A percentile compares a stretch with the other conserved stretches of the same genome.
These are phyloP conservation scores for Tardiomyces digboiensis DNA, from an alignment of 1,139 yeast species.

Conservation along the genomic window DNA sequence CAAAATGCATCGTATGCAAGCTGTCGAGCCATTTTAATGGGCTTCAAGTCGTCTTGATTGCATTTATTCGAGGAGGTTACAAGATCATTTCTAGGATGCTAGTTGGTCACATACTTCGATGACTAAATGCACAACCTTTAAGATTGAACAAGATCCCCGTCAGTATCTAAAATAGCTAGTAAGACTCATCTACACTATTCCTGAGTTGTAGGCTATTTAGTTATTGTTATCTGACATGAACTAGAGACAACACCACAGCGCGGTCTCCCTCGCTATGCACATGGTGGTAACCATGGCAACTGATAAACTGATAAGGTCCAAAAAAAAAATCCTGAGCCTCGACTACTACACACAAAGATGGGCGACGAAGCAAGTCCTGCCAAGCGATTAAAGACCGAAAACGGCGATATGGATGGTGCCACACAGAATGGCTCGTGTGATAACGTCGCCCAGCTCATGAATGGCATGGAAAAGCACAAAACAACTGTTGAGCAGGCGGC, in stretches of 20 bases:
- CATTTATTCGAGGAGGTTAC: no score
- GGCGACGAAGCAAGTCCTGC: conserved; percentile 1
- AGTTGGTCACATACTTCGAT: no score
- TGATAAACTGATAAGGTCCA: background rate
- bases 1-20: background rate
- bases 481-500: conserved; percentile 70
- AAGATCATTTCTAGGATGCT: no score
- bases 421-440: background rate
- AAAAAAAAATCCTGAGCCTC: background rate
- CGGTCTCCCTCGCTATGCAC: no score
- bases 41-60: no score
- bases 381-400: background rate
- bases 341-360: background rate
- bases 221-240: no score
- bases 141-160: no score
- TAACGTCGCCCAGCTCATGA: conserved; percentile 16
- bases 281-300: background rate
- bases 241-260: no score
- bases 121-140: no score
- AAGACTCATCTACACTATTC: no score
- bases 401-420: background rate
- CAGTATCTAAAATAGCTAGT: no score
- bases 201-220: no score
- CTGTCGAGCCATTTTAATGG: conserved; percentile 1
- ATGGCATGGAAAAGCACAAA: conserved; percentile 52